Base-by-base conservation (phyloP, 495 filamentous ascomycete species). In the Cenococcum geophilum region DNA sequence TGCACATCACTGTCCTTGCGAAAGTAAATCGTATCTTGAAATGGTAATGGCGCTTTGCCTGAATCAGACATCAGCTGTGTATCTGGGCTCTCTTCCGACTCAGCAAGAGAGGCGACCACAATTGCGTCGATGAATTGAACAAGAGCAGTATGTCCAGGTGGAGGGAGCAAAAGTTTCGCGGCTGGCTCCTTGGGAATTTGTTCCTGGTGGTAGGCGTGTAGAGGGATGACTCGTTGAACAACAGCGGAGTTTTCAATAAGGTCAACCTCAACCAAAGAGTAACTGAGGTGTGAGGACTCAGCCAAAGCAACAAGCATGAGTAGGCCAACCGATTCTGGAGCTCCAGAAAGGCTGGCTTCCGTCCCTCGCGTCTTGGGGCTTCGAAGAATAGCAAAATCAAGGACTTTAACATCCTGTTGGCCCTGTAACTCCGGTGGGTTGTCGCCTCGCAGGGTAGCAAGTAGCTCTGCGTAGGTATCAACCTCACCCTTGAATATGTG, bases 1-100 rank as follows among this genome's bases (percentile, higher is more conserved):
- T 77, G 73, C 55, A 76, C 78, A 11, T 72, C 70, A 42, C 69
- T 78, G 45, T 89, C 87, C 55, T 84, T 77, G n/a, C 85, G 83
- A 50, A 97, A 83, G 64, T 89, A 85, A 25, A 97, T 79, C 1
- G 86, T 83, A 71, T 97, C 95, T 70, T 97, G 89, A 61, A 91
- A 95, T 8, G 80, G 75, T 12, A 80, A 72, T 0, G 80, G 78
- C 48, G 84, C 68, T 14, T 78, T 72, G 37, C 82, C 79, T 23
- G 79, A 82, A 58, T 87, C 86, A 32, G 80, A 74, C 57, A 86
- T 79, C 6, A 92, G 78, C 65, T 95, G 89, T 14, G 80, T 81
- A 25, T 84, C 84, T 32, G 88, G 86, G 1, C 82, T 81, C 25
- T 85, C 80, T 37, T 85, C 82, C 1, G 78, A 69, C 22, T 72